A percentile compares a stretch with the other conserved stretches of the same genome.
These are phyloP conservation scores for Beauveria sp. DNA, from an alignment of 2,329 filamentous ascomycete genomes.

Conservation along the genomic window DNA sequence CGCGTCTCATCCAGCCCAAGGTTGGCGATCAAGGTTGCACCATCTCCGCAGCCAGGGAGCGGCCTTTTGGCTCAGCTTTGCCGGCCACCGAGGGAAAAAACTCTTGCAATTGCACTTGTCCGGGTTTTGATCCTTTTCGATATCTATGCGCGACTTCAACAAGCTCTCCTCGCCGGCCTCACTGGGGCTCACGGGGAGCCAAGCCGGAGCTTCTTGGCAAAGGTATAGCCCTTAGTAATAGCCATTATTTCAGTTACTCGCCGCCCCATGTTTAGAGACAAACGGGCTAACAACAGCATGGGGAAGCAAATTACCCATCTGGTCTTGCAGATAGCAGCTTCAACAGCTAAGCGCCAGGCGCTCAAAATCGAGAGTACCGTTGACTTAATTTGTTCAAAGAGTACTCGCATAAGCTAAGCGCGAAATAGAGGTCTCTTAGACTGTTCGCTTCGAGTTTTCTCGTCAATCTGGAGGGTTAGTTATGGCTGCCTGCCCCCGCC, in stretches of 20 bases:
- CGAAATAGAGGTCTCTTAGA: too few relatives aligned
- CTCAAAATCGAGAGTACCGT: too few relatives aligned
- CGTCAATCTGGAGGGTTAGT: too few relatives aligned
- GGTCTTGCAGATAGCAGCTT: too few relatives aligned
- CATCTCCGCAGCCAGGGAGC: background rate
- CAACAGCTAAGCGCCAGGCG: too few relatives aligned
- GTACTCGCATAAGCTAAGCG: too few relatives aligned
- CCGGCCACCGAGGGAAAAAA: too few relatives aligned
- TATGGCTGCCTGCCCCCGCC: background rate
- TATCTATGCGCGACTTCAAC: background rate
- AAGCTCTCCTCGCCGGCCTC: background rate
- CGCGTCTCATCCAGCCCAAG: background rate
- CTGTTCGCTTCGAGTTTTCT: too few relatives aligned
- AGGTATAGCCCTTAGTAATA: too few relatives aligned
- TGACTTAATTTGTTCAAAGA: too few relatives aligned
- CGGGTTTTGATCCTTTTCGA: background rate
- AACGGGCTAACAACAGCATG: background rate
- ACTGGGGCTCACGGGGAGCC: background rate
- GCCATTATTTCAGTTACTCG: background rate
- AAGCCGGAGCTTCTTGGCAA: background rate
- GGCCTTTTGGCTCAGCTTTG: background rate
- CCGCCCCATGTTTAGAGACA: background rate
- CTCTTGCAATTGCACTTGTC: too few relatives aligned
- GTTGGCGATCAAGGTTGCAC: conserved; percentile 1
- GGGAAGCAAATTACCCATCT: too few relatives aligned